These are phyloP conservation scores for Amylostereum areolatum DNA, from an alignment of 1,284 basidiomycete species.

Conservation along the genomic window DNA sequence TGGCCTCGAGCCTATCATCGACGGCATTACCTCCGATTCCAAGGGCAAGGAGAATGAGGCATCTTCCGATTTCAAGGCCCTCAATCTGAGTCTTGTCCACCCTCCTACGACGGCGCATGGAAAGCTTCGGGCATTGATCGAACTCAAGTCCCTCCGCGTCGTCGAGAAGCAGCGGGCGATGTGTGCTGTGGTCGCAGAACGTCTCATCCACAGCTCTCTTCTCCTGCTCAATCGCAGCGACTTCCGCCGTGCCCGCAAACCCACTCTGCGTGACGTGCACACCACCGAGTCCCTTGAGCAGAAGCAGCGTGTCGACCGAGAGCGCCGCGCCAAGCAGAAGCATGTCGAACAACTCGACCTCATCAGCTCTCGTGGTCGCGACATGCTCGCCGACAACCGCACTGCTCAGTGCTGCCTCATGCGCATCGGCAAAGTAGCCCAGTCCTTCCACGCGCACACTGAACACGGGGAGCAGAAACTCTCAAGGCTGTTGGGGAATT, in stretches of 20 bases:
- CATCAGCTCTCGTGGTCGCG: constrained; percentile 83
- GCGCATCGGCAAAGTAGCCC: constrained; percentile 82
- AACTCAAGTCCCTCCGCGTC: constrained; percentile 89
- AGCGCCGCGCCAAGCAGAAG: constrained; percentile 92
- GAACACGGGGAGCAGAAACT: constrained; percentile 99
- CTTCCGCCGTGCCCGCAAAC: constrained; percentile 86
- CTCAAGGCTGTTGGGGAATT: constrained; percentile 94
- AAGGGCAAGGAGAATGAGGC: constrained; percentile 41
- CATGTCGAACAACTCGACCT: constrained; percentile 91
- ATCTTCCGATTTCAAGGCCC: constrained; percentile 28
- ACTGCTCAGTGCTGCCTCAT: constrained; percentile 71
- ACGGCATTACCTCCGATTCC: constrained; percentile 32
- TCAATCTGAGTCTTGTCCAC: constrained; percentile 27
- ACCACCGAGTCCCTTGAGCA: constrained; percentile 89
- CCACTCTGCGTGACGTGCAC: constrained; percentile 85
- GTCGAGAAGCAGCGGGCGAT: constrained; percentile 87
- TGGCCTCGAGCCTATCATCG: constrained; percentile 52
- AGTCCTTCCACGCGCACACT: constrained; percentile 81
- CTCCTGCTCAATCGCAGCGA: constrained; percentile 89
- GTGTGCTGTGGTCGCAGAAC: constrained; percentile 83
- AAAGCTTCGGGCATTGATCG: constrained; percentile 88
- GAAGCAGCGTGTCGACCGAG: constrained; percentile 88
- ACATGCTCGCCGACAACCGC: constrained; percentile 62
- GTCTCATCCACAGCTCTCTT: constrained; percentile 86
- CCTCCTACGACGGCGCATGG: constrained; percentile 60